phyloP scores from a whole-genome alignment of 441 rosid genomes.

The Croton setiger region DNA sequence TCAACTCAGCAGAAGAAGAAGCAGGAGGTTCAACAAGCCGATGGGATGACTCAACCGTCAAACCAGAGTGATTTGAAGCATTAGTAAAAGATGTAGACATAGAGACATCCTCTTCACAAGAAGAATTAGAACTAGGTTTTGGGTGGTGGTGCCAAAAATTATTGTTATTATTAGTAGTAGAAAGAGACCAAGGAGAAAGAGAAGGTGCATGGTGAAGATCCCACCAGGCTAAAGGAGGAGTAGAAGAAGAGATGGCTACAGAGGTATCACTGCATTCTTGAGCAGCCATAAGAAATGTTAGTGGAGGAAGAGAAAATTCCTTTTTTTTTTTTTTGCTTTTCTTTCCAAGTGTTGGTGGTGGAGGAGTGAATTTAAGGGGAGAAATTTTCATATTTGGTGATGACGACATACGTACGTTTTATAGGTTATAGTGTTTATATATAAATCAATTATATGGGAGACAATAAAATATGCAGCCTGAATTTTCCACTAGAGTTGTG shows the following conservation, averaged over 20 bases:
- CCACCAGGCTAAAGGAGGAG: constrained; percentile 39
- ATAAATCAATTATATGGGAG: constrained; percentile 33
- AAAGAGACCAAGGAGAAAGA: constrained; percentile 35
- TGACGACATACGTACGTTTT: constrained; percentile 28
- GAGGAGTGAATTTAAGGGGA: constrained; percentile 38
- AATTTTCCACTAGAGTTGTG: constrained; percentile 55
- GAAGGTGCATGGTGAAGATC: constrained; percentile 57
- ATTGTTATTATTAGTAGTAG: constrained; percentile 6
- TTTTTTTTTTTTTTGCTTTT: neutral
- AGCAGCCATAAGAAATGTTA: constrained; percentile 40
- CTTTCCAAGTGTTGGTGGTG: constrained; percentile 4
- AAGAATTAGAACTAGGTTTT: constrained; percentile 50
- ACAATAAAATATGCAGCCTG: constrained; percentile 65
- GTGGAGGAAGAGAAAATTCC: neutral
- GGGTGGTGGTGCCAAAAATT: constrained; percentile 30
- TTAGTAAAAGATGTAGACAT: constrained; percentile 47
- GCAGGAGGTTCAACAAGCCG: constrained; percentile 38
- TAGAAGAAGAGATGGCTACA: constrained; percentile 33
- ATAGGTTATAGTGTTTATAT: constrained; percentile 12
- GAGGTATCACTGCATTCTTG: constrained; percentile 54
- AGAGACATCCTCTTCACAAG: constrained; percentile 60
- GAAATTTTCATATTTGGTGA: constrained; percentile 20
- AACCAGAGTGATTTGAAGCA: constrained; percentile 61
- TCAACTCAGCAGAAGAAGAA: constrained; percentile 38
- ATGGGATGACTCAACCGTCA: constrained; percentile 51